phyloP scores from a whole-genome alignment of 1,284 basidiomycete genomes.

The Inonotus hispidus region DNA sequence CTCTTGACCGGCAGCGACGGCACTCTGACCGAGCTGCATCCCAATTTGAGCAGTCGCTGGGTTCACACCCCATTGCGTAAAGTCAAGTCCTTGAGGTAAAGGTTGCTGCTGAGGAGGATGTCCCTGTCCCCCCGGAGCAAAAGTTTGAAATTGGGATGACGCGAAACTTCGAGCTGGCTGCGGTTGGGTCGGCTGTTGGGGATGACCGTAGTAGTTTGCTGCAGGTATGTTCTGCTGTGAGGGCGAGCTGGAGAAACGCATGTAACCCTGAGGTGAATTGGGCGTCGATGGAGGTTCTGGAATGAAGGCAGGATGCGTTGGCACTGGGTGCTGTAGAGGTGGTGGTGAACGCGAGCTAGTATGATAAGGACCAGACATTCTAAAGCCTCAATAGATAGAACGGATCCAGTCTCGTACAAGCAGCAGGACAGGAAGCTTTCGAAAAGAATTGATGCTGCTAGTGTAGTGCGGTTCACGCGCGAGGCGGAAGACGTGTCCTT shows the following conservation, averaged over 20 bases:
- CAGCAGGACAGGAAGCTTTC: background rate
- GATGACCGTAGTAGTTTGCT: constrained; percentile 30
- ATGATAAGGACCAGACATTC: constrained; percentile 31
- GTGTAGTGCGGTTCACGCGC: background rate
- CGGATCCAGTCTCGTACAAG: background rate
- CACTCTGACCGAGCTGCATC: constrained; percentile 91
- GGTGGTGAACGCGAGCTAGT: constrained; percentile 57
- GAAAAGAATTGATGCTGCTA: too few relatives aligned
- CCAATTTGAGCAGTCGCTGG: constrained; percentile 95
- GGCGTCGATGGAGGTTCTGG: constrained; percentile 85
- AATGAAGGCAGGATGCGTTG: constrained; percentile 85
- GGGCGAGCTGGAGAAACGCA: constrained; percentile 65
- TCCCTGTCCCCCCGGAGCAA: background rate
- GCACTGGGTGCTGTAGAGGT: constrained; percentile 83
- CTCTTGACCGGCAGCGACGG: constrained; percentile 90
- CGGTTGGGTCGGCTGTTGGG: constrained; percentile 24
- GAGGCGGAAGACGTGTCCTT: constrained; percentile 1
- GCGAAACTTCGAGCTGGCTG: constrained; percentile 11
- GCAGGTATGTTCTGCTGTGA: constrained; percentile 26
- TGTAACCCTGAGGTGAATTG: constrained; percentile 68
- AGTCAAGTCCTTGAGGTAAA: constrained; percentile 34
- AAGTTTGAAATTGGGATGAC: constrained; percentile 7
- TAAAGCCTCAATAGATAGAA: too few relatives aligned
- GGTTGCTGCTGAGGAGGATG: constrained; percentile 12
- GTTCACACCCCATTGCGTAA: constrained; percentile 79